Evolutionary conservation across 164 flowering plant genomes (phyloP).

Genomic region (Dillenia turbinata): DNA sequence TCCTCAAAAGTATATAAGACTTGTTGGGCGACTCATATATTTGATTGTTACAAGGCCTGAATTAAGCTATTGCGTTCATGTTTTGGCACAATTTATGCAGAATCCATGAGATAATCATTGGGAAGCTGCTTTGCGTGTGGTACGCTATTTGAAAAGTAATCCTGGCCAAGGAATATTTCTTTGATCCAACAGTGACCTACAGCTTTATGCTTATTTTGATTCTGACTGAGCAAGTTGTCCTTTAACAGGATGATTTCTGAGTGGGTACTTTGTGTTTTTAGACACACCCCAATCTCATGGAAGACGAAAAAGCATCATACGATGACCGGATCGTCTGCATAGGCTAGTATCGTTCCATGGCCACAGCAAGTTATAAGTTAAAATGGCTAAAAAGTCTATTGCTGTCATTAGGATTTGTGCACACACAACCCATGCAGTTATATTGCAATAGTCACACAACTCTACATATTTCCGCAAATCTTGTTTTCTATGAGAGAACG

Average conservation of each 20-base stretch:
- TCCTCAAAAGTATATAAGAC: neutral
- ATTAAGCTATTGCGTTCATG: too few relatives aligned
- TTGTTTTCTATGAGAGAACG: too few relatives aligned
- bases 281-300: neutral
- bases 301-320: slow-evolving; percentile 1
- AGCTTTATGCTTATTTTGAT: neutral
- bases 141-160: neutral
- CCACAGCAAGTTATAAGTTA: too few relatives aligned
- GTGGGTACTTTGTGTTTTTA: neutral
- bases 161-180: neutral
- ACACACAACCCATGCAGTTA: too few relatives aligned
- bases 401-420: too few relatives aligned
- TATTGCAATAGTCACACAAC: too few relatives aligned
- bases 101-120: neutral
- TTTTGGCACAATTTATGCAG: neutral
- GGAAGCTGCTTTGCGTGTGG: neutral
- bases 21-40: neutral
- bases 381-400: too few relatives aligned
- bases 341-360: too few relatives aligned
- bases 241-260: neutral
- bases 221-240: neutral
- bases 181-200: neutral
- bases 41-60: slow-evolving; percentile 1
- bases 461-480: too few relatives aligned
- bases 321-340: too few relatives aligned